Base-by-base conservation (phyloP, 2,329 filamentous ascomycete species). In the Aspergillus calidoustus region DNA sequence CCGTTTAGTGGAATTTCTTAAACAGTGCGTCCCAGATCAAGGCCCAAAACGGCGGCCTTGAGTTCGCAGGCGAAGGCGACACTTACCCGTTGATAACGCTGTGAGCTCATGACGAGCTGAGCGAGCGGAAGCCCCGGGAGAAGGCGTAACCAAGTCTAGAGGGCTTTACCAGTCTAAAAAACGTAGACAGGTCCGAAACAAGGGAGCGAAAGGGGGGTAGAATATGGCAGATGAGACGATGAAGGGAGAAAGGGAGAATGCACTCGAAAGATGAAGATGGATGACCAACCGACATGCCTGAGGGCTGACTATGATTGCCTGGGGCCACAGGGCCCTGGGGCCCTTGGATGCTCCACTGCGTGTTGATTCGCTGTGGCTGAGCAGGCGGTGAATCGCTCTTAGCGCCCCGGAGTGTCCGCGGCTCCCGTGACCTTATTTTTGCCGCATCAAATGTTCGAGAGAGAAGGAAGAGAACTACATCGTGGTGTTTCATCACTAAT, bases 71-170 rank as follows among this genome's bases (percentile, higher is more conserved):
- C 59, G 57, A 55, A 61, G 60, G 61, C 62, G 59, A 66, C 47
- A 66, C 77, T 66, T 77, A 82, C 80, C 76, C 78, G 73, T 72
- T 80, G 74, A 75, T 82, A 82, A 66, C 80, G 76, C 74, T 81
- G 80, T 72, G 79, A 79, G 77, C 78, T 80, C 80, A 82, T 82
- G 68, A 70, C 72, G 75, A 78, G 77, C 74, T 74, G 74, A 76
- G 72, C 74, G 69, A 68, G 60, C 54, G 63, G 58, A 61, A 64
- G 44, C 51, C 54, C 52, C 61, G 59, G 66, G 62, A 66, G 64
- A 68, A 61, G 68, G 68, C 65, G 57, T 47, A 65, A 65, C 54
- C 58, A 51, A 47, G 59, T 62, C 49, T 57, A 57, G 60, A 55
- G 53, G 55, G 61, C 59, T 31, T 54, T 60, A 60, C 17, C 30